Conservation (phyloP, 2,329 filamentous ascomycete species). For the Mycosphaerella arachidis region DNA sequence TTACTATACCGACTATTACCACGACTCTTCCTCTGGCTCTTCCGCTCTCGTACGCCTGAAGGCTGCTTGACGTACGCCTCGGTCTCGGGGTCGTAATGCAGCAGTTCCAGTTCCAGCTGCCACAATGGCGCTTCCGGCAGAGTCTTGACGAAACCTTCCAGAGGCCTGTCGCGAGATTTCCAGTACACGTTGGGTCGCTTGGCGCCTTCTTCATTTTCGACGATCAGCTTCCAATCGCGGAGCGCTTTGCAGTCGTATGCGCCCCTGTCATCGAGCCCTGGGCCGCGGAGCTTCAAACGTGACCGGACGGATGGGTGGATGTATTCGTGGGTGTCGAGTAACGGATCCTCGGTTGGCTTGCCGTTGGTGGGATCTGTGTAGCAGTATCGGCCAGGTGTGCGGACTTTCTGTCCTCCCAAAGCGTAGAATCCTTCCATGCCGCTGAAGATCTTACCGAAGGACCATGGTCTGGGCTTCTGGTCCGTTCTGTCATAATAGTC, state of each 20-base stretch:
- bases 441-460: slow-evolving; percentile 46
- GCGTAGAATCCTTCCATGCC: slow-evolving; percentile 45
- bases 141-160: slow-evolving; percentile 35
- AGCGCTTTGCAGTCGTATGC: slow-evolving; percentile 43
- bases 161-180: slow-evolving; percentile 36
- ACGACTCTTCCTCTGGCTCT: slow-evolving; percentile 14
- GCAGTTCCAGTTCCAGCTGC: slow-evolving; percentile 41
- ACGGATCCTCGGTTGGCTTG: slow-evolving; percentile 39
- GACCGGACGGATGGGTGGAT: slow-evolving; percentile 48
- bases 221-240: slow-evolving; percentile 44
- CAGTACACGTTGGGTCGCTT: slow-evolving; percentile 40
- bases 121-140: slow-evolving; percentile 45
- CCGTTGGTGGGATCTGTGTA: slow-evolving; percentile 43
- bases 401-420: slow-evolving; percentile 41
- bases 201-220: slow-evolving; percentile 38
- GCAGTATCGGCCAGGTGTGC: slow-evolving; percentile 47
- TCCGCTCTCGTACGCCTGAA: slow-evolving; percentile 15
- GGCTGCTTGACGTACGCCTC: slow-evolving; percentile 37
- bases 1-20: not conserved
- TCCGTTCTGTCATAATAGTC: slow-evolving; percentile 40
- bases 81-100: slow-evolving; percentile 39
- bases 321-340: slow-evolving; percentile 49
- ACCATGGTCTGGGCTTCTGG: slow-evolving; percentile 45
- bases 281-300: slow-evolving; percentile 43
- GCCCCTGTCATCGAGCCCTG: slow-evolving; percentile 43